Evolutionary conservation across 257 asterid species (phyloP), one percentile per base, ranked within the genome.

Genomic region (Pogostemon cablin): DNA sequence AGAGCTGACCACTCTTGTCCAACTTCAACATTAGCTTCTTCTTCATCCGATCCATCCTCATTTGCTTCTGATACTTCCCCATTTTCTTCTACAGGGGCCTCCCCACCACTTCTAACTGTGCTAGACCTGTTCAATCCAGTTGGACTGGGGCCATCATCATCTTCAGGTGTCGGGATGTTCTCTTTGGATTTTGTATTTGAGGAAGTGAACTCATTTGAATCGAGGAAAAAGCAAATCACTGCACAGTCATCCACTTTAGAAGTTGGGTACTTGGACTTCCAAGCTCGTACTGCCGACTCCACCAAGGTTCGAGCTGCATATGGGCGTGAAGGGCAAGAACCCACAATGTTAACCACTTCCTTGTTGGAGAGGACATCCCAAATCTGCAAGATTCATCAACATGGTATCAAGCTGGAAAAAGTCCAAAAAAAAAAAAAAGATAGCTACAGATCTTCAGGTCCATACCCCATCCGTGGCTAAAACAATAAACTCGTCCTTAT

Each of bases 331-430:
- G 87, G 64, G 80, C 90, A 77, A 7, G 92, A 81, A 7, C 68
- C 79, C 49, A 89, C 87, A 4, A 91, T 84, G 39, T 86, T 84
- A 7, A 91, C 86, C 66, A 89, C 97, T 79, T 91, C 88, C 77
- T 91, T 79, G 82, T 91, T 91, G 34, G 97, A 83, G 37, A 91
- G 91, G 20, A 91, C 97, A 67, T 91, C 97, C 97, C 97, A 91
- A 65, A 91, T 84, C 96, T 91, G 82, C 50, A 67, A 72, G 2
- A 56, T 3, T 9, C 0, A 59, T 43, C 47, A 34, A 39, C n/a
- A 62, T 17, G 7, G 12, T 4, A 68, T 25, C 47, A 44, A 44
- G 11, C 12, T 2, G 8, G 12, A 42, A 53, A 56, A 35, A n/a
- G 50, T 53, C 3, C 35, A 46, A 39, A 61, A 37, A 15, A 56